Base-by-base conservation (phyloP, 345 rosid species). In the Murraya paniculata region DNA sequence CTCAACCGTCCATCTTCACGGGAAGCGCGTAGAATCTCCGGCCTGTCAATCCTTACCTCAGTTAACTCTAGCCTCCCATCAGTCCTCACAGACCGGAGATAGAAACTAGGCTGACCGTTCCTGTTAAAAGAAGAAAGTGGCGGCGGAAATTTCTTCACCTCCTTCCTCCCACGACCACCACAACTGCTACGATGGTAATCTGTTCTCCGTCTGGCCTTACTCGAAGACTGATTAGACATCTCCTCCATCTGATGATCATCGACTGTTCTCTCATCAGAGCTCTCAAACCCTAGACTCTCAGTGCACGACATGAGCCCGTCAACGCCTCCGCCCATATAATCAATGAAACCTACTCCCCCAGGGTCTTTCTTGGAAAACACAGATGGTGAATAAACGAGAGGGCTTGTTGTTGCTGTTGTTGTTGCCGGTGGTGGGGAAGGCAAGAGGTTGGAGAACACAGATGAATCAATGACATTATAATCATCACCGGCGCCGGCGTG, bases 241-340 rank as follows among this genome's bases (percentile, higher is more conserved):
- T 64, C 76, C 58, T 30, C 55, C 69, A 11, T 30, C 1, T 72
- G 61, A 30, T 78, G 81, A n/a, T 82, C 88, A 22, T 90, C 91
- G 27, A 76, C 82, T 75, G 77, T 81, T 19, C 85, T 87, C 77
- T 89, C 92, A 50, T 89, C 90, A 11, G 82, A 92, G 78, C 98
- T 94, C 90, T 94, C 98, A 59, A 90, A 92, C 74, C 98, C 98
- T 21, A 94, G 81, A 77, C 93, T 89, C 89, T 94, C 98, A 2
- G 97, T 94, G 69, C 97, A 94, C 13, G 92, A 90, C 91, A 78
- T 87, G 76, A 92, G 71, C 38, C 95, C 93, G 66, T 87, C 82
- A 71, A 81, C 82, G 8, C 81, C 88, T 0, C 88, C 88, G 5
- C 89, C 92, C 7, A 83, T 73, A 58, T 88, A 88, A 35, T 90